These are phyloP conservation scores for Aspergillus hancockii DNA, from an alignment of 495 filamentous ascomycete species.

Conservation along the genomic window DNA sequence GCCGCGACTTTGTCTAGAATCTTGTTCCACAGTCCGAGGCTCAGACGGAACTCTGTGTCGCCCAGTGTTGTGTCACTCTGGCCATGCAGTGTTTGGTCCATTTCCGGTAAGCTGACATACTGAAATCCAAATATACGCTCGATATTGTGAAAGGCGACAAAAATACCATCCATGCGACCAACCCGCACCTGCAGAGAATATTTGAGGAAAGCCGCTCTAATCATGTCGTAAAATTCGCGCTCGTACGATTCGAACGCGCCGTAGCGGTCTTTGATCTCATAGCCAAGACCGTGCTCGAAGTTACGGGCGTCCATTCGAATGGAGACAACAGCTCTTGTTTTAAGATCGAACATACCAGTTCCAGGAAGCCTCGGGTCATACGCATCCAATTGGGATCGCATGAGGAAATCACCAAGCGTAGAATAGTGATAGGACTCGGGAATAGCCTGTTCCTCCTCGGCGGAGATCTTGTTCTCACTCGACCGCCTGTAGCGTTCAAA, in stretches of 20 bases:
- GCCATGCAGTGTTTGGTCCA: slow-evolving; percentile 85
- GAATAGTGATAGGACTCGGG: slow-evolving; percentile 86
- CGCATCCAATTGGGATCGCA: slow-evolving; percentile 95
- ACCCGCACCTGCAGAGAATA: slow-evolving; percentile 95
- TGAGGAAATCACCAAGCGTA: slow-evolving; percentile 84
- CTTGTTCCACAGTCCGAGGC: slow-evolving; percentile 75
- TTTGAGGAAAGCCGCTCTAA: slow-evolving; percentile 89
- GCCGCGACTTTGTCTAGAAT: slow-evolving; percentile 70
- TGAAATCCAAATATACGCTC: slow-evolving; percentile 97
- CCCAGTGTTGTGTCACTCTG: slow-evolving; percentile 64
- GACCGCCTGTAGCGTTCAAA: slow-evolving; percentile 80
- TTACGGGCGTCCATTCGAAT: slow-evolving; percentile 81
- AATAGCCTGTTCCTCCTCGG: slow-evolving; percentile 63
- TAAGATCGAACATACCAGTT: slow-evolving; percentile 94
- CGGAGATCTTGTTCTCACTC: slow-evolving; percentile 59
- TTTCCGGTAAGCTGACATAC: slow-evolving; percentile 81
- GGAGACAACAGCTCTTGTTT: slow-evolving; percentile 87
- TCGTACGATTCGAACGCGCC: slow-evolving; percentile 90
- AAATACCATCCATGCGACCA: slow-evolving; percentile 98
- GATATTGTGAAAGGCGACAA: slow-evolving; percentile 96
- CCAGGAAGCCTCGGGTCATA: slow-evolving; percentile 84
- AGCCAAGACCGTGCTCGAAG: slow-evolving; percentile 75
- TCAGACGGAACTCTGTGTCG: slow-evolving; percentile 83
- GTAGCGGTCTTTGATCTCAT: slow-evolving; percentile 75
- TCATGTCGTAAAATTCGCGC: slow-evolving; percentile 96